Base-by-base conservation (phyloP, 2,329 filamentous ascomycete species). In the Elsinoe batatas region DNA sequence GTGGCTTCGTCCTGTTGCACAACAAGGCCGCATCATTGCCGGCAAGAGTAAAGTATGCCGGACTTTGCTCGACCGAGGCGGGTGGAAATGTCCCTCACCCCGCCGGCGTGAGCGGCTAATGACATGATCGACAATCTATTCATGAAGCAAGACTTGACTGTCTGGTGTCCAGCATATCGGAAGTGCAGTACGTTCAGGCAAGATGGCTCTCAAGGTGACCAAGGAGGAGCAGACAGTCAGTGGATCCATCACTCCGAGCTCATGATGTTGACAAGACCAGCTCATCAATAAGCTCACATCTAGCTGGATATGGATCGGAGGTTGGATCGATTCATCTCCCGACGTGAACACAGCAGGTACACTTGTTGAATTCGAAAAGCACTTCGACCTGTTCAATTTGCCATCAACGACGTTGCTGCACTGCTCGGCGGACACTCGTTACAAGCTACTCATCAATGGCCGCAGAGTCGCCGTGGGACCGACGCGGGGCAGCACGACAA, bases 381-480 rank as follows among this genome's bases (percentile, higher is more conserved):
- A 57, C 3, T 56, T 71, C 50, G 44, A 56, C 26, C 58, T 69
- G 4, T 11, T 47, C 1, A 22, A 58, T 2, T 2, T 11, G 4
- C 62, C 66, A 4, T 55, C 12, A 0, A n/a, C 26, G 8, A 59
- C 67, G 11, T 20, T 63, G 4, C 40, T 71, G 10, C 61, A 65
- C 54, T 64, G 68, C 58, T 68, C 70, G 1, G 72, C 72, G 5
- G 72, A 75, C 36, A 75, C 72, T 4, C 64, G 70, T 7, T 75
- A 74, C 62, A 74, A 74, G 53, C 62, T 74, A 2, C 64, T 63
- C 26, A 63, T 75, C 38, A 75, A 75, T 62, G 65, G 66, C 2
- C 49, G n/a, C 0, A 63, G 66, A 8, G 62, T 72, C 12, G 64
- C 67, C 2, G 64, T 70, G 2, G 72, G 72, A 1, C 72, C 72